Base-by-base conservation (phyloP, 2,329 filamentous ascomycete species). In the Pyricularia pennisetigena region DNA sequence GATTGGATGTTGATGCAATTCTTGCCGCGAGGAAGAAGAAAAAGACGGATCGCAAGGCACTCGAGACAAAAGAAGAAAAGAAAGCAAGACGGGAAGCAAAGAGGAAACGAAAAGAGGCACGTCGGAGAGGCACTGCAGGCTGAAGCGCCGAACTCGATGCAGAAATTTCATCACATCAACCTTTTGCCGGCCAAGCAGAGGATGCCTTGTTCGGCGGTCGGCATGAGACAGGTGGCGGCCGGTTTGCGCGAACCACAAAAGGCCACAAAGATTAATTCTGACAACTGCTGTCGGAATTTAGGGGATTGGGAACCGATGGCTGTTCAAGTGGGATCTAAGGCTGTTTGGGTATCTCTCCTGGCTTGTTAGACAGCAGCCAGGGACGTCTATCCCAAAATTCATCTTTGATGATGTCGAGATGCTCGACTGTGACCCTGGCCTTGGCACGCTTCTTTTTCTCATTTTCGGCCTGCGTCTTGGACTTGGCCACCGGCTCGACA, bases 321-420 rank as follows among this genome's bases (percentile, higher is more conserved):
- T 28, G 28, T 65, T 24, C 16, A 35, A 28, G n/a, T 54, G 35
- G 32, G 64, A 61, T 29, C 67, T 65, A 83, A 67, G 79, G 80
- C 75, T 87, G 84, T 74, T 87, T 88, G n/a, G 88, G 88, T 72
- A 89, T 81, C 74, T 86, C 90, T 26, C 90, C 90, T 5, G 90
- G 89, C 77, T 88, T 90, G 71, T 90, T 90, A 1, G 89, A 91
- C 67, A 94, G 76, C 68, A 95, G 83, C 92, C 94, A 98, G 1
- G 94, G 93, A 75, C 94, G 84, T 73, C 84, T 85, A 71, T 92
- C 85, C 95, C 95, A 99, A 76, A 99, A 99, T 3, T 92, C 91
- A 78, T 98, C 92, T 74, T 91, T 93, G 79, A 99, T 98, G 74
- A 99, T 91, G 79, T 99, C 95, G 69, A 95, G 80, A 81, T 98